Conservation (phyloP, 2,329 filamentous ascomycete genomes). For the Hypoxylon sp. region DNA sequence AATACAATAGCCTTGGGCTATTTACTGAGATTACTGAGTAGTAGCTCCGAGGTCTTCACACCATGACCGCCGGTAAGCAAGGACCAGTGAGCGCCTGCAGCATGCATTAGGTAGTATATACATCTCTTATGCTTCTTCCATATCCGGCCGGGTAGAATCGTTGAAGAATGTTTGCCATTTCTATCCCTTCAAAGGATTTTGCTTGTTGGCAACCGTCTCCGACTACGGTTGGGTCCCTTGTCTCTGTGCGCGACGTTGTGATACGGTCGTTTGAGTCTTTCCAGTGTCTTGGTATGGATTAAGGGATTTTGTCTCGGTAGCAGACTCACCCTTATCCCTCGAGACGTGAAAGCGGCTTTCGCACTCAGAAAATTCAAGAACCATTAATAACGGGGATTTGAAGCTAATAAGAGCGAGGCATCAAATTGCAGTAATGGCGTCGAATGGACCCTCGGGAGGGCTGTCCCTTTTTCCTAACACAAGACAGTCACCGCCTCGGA, state of each 20-base stretch:
- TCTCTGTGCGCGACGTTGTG: conserved; percentile 15
- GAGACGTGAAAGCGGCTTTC: conserved; percentile 12
- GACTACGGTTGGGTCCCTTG: conserved; percentile 18
- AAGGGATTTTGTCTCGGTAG: conserved; percentile 32
- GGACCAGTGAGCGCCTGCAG: conserved; percentile 37
- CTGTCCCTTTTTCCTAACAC: conserved; percentile 70
- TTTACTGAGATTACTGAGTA: conserved; percentile 25
- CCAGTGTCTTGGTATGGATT: conserved; percentile 22
- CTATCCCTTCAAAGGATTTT: conserved; percentile 14
- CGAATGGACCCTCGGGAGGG: conserved; percentile 55
- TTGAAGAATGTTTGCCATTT: conserved; percentile 35
- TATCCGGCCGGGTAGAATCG: conserved; percentile 29
- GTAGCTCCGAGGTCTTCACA: conserved; percentile 30
- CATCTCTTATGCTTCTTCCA: conserved; percentile 40
- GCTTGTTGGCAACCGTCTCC: conserved; percentile 27
- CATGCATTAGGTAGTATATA: conserved; percentile 45
- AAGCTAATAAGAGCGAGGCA: conserved; percentile 12
- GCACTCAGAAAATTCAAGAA: conserved; percentile 6
- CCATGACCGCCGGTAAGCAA: conserved; percentile 33
- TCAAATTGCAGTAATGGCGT: conserved; percentile 36
- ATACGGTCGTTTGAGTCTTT: conserved; percentile 16
- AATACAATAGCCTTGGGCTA: conserved; percentile 36
- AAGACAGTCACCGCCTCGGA: conserved; percentile 57
- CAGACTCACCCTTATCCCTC: conserved; percentile 19
- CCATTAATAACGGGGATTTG: conserved; percentile 18